Percentiles rank a stretch among this genome's conserved stretches.
Conservation (phyloP, 2,329 filamentous ascomycete species). For the Neofusicoccum parvum region DNA sequence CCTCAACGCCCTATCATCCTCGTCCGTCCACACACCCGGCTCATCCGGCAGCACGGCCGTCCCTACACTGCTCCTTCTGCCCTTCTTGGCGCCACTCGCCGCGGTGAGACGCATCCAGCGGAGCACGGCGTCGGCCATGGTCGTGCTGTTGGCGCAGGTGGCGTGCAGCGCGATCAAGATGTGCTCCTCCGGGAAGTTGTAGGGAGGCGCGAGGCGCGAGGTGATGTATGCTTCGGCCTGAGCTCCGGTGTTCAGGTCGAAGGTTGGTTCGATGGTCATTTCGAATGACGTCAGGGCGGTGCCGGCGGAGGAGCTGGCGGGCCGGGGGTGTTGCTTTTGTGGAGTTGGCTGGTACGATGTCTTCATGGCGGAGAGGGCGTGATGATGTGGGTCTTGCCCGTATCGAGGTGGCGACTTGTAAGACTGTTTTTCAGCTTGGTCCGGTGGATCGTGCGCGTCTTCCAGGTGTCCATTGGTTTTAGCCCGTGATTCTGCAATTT, state of each 20-base stretch:
- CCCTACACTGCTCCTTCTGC: neutral
- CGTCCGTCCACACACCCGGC: conserved; percentile 16
- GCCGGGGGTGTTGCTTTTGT: neutral
- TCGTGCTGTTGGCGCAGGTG: neutral
- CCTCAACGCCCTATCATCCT: conserved; percentile 1
- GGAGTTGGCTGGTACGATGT: neutral
- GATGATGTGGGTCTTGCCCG: no score
- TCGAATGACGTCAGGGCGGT: conserved; percentile 8
- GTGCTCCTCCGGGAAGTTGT: conserved; percentile 2
- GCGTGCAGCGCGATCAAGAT: conserved; percentile 9
- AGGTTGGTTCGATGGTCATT: neutral
- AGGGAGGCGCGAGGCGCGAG: conserved; percentile 4
- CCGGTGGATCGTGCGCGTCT: no score
- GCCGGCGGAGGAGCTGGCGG: conserved; percentile 4
- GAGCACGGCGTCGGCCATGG: neutral
- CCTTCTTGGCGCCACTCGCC: neutral
- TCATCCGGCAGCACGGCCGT: neutral
- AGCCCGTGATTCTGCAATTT: neutral
- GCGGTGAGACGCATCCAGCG: conserved; percentile 6
- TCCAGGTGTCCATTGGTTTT: neutral
- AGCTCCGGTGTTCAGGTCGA: neutral
- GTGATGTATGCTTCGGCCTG: conserved; percentile 1
- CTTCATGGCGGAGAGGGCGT: no score
- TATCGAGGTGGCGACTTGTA: no score
- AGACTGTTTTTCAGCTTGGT: no score